Percentiles rank a stretch among this genome's conserved stretches.
Evolutionary conservation across 2,329 filamentous ascomycete genomes (phyloP).

Genomic region (Colletotrichum sp.): DNA sequence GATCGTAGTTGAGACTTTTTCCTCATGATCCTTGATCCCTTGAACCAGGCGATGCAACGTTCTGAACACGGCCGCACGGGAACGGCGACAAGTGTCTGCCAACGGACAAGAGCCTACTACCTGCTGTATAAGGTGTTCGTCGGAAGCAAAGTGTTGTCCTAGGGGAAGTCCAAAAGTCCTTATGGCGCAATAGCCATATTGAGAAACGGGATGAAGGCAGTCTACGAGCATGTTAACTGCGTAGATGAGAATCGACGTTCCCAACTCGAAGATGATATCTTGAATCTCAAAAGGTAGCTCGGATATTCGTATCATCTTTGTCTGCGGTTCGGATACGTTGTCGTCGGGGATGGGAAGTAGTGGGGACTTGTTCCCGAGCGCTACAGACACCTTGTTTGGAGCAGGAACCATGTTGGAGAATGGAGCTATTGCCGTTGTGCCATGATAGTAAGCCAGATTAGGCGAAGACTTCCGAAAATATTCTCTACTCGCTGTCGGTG

Average conservation of each 20-base stretch:
- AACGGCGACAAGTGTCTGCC: neutral
- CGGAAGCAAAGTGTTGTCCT: too few species aligned
- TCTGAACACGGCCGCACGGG: neutral
- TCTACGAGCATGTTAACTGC: accelerated
- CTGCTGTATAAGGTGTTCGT: neutral
- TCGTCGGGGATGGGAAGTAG: neutral
- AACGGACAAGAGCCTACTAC: neutral
- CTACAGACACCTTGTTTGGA: neutral
- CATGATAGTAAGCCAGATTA: neutral
- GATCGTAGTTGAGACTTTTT: neutral
- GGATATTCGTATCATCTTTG: neutral
- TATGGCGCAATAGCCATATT: too few species aligned
- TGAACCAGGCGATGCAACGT: neutral
- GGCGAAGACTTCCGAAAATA: accelerated
- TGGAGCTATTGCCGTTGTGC: neutral
- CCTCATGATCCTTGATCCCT: too few species aligned
- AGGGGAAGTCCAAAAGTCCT: too few species aligned
- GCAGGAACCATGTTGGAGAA: neutral
- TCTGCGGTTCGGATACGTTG: neutral
- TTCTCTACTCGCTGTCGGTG: neutral
- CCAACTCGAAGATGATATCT: neutral
- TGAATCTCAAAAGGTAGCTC: neutral
- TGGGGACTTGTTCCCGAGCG: neutral
- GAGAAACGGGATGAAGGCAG: too few species aligned
- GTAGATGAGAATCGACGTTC: neutral